Evolutionary conservation across 164 flowering plant genomes (phyloP).

Genomic region (Cinnamomum chago): DNA sequence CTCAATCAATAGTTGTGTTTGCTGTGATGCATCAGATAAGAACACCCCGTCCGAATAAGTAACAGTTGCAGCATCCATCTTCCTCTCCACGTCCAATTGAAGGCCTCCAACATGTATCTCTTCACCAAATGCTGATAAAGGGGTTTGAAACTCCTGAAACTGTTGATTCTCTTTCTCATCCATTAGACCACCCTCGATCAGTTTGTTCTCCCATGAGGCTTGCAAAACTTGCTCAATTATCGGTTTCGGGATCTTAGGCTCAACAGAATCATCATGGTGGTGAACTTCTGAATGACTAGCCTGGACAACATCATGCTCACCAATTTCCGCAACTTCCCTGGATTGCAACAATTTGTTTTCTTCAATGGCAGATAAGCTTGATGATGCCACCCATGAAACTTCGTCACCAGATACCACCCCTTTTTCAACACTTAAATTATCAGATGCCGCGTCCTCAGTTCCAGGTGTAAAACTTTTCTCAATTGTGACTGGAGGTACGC

Average conservation of each 20-base stretch:
- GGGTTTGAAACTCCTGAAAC: not conserved
- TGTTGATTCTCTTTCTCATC: conserved; percentile 1
- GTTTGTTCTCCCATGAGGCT: conserved; percentile 11
- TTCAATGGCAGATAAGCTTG: conserved; percentile 15
- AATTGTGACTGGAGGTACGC: conserved; percentile 18
- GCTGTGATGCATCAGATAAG: not conserved
- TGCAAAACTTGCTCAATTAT: not conserved
- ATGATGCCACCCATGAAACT: conserved; percentile 16
- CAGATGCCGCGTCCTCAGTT: conserved; percentile 18
- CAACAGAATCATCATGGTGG: conserved; percentile 1
- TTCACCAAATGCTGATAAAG: not conserved
- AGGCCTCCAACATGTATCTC: not conserved
- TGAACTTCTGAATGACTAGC: conserved; percentile 7
- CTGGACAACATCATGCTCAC: conserved; percentile 14
- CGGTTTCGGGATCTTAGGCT: conserved; percentile 1
- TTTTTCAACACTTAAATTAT: conserved; percentile 11
- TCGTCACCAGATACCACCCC: conserved; percentile 17
- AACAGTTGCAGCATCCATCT: not conserved
- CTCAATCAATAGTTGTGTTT: not conserved
- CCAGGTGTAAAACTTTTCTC: conserved; percentile 14
- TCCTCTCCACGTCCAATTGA: conserved; percentile 10
- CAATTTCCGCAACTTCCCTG: conserved; percentile 11
- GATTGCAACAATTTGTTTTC: conserved; percentile 23
- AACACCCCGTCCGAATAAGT: not conserved
- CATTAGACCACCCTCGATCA: not conserved